Base-by-base conservation (phyloP, 208 protist species). In the Trypanosoma mega region DNA sequence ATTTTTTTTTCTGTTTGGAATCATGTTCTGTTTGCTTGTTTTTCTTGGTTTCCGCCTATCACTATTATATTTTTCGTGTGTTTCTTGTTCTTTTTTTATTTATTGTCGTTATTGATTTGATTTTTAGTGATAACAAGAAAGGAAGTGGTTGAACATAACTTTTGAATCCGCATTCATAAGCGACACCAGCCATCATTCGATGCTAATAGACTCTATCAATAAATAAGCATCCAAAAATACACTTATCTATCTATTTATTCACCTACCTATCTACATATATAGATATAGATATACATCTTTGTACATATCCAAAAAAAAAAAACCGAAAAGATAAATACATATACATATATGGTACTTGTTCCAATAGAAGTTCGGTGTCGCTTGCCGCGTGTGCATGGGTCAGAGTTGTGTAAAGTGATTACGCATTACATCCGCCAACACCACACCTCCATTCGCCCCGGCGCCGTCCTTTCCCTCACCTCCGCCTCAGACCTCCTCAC, bases 351-450 rank as follows among this genome's bases (percentile, higher is more conserved):
- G 64, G 55, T 41, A 36, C 41, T 61, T 20, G 56, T 88, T 0
- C 65, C 80, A 1, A 46, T 92, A 8, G 85, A 92, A 55, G 85
- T 85, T 31, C 64, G 48, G 30, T 79, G 72, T 18, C 59, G 65
- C 3, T 60, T 73, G 1, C 50, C 50, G 9, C 47, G 47, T n/a
- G 30, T 63, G 2, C 63, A 78, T 37, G 77, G 71, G 63, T 59
- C 74, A 26, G 63, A 71, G n/a, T 67, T 79, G n/a, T 69, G 62
- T 7, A 67, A 69, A 51, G 65, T 78, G 3, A 58, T 70, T 39
- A 63, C 39, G 11, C 62, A 36, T 51, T 70, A 63, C 37, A 70
- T 70, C 48, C 54, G 64, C 30, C 49, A 63, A 4, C 54, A 20
- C 20, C 33, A 63, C 37, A 20, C 33, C 2, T 18, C 49, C 26